phyloP scores from a whole-genome alignment of 768 basidiomycete species.

The Hortiboletus flavorubellus region DNA sequence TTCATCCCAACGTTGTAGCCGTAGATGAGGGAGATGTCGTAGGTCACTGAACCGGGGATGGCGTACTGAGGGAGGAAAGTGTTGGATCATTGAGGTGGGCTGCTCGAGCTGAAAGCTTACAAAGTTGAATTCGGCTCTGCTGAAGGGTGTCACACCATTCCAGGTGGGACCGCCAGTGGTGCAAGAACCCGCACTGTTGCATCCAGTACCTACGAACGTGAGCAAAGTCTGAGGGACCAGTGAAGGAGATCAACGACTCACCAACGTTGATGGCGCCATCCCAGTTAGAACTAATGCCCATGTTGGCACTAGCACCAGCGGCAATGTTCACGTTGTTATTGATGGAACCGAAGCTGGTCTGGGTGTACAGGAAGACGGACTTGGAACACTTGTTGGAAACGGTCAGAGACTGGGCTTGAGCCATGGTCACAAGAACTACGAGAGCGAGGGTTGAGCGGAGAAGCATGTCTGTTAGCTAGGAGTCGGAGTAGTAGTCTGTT shows the following conservation, averaged over 20 bases:
- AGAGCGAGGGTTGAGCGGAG: slow-evolving; percentile 17
- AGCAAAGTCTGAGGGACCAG: neutral
- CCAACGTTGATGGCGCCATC: slow-evolving; percentile 31
- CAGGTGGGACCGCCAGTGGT: slow-evolving; percentile 31
- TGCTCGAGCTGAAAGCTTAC: slow-evolving; percentile 9
- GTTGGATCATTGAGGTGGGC: neutral
- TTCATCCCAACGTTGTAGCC: slow-evolving; percentile 35
- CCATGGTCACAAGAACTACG: slow-evolving; percentile 16
- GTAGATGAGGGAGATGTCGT: slow-evolving; percentile 34
- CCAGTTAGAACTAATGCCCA: slow-evolving; percentile 32
- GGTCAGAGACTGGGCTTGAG: slow-evolving; percentile 28
- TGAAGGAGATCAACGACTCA: slow-evolving; percentile 1
- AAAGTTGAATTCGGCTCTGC: slow-evolving; percentile 33
- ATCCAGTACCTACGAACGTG: slow-evolving; percentile 26
- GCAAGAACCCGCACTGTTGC: slow-evolving; percentile 22
- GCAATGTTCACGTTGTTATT: slow-evolving; percentile 25
- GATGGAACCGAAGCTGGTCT: slow-evolving; percentile 28
- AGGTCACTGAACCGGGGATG: slow-evolving; percentile 27
- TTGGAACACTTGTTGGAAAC: slow-evolving; percentile 27
- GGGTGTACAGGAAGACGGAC: slow-evolving; percentile 29
- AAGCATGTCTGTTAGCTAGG: slow-evolving; percentile 13
- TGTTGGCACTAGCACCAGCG: slow-evolving; percentile 23
- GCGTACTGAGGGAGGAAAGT: slow-evolving; percentile 11
- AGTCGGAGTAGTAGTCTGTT: neutral
- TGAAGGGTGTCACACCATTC: slow-evolving; percentile 31